Base-by-base conservation (phyloP, 192 early-diverging fungal species). In the Entophlyctis helioformis region DNA sequence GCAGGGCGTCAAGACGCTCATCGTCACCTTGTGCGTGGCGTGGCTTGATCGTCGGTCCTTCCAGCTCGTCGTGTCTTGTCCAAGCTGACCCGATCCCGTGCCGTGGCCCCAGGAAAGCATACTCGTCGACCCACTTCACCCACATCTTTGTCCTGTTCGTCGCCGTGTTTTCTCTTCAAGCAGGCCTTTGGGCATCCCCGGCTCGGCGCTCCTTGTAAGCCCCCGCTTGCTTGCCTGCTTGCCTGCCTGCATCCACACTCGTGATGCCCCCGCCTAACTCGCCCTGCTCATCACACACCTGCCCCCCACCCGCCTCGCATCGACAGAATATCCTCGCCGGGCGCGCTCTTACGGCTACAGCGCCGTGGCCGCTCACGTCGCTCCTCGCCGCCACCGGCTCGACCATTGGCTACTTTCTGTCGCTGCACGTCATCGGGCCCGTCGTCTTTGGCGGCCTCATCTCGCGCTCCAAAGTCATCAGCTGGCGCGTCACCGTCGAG, bases 151-250 rank as follows among this genome's bases (percentile, higher is more conserved):
- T 34, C 1, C 43, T 63, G 7, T 63, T 55, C 32, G 44, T 33
- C 11, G 16, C 40, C 6, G 51, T 63, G 2, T n/a, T 63, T 46
- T 35, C n/a, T 61, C 15, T 66, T 66, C 44, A 66, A 66, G 45
- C 63, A 66, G 48, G 44, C 63, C 12, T 66, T 45, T 15, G n/a
- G 32, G 49, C 15, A 44, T 66, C 15, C 63, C 63, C 5, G 63
- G 63, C 2, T 46, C 63, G 22, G 50, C 58, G 1, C 24, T 60
- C 18, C 48, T 66, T 51, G 57, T 59, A 42, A 2, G 44, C 9
- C 46, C 13, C 24, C 16, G 13, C 32, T 47, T 4, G 19, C 5
- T 11, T 18, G 9, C n/a, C n/a, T n/a, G n/a, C n/a, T n/a, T n/a
- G n/a, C n/a, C n/a, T n/a, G n/a, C n/a, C n/a, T n/a, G n/a, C n/a